Conservation (phyloP, 352 stramenopile species). For the Phytopythium oedochilum region DNA sequence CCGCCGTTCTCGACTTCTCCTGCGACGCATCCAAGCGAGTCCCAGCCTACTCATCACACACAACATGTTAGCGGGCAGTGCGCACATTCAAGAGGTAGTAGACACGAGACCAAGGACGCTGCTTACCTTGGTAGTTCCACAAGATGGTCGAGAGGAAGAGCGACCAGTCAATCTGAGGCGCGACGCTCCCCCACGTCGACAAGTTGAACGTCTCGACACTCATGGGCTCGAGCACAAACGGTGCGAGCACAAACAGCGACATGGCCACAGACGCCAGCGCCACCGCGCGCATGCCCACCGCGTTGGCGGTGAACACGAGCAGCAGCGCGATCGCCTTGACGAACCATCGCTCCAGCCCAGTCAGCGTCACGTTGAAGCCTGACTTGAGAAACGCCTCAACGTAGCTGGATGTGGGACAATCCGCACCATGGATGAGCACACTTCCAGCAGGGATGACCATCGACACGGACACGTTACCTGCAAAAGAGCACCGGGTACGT, state of each 20-base stretch:
- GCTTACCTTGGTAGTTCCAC: conserved; percentile 79
- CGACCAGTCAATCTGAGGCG: conserved; percentile 74
- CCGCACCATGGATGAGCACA: too few relatives aligned
- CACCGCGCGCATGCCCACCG: conserved; percentile 72
- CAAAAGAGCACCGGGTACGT: conserved; percentile 84
- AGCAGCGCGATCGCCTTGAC: conserved; percentile 67
- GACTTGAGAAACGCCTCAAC: conserved; percentile 72
- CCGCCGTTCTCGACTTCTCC: conserved; percentile 81
- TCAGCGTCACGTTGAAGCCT: conserved; percentile 47
- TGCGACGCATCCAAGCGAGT: conserved; percentile 81
- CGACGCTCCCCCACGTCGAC: conserved; percentile 61
- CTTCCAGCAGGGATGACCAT: too few relatives aligned
- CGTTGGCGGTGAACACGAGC: conserved; percentile 68
- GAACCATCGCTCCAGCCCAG: conserved; percentile 51
- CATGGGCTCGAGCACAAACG: conserved; percentile 74
- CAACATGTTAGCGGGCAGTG: not conserved
- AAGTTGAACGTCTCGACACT: conserved; percentile 71
- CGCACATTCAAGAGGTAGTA: not conserved
- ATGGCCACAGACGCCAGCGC: conserved; percentile 72
- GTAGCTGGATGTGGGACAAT: too few relatives aligned
- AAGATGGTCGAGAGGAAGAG: conserved; percentile 84
- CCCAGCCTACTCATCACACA: conserved; percentile 36
- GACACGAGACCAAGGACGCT: too few relatives aligned
- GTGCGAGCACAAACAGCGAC: conserved; percentile 78
- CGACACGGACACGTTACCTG: too few relatives aligned